Conservation (phyloP, 148 eudicot genomes). For the Rhododendron simsii region DNA sequence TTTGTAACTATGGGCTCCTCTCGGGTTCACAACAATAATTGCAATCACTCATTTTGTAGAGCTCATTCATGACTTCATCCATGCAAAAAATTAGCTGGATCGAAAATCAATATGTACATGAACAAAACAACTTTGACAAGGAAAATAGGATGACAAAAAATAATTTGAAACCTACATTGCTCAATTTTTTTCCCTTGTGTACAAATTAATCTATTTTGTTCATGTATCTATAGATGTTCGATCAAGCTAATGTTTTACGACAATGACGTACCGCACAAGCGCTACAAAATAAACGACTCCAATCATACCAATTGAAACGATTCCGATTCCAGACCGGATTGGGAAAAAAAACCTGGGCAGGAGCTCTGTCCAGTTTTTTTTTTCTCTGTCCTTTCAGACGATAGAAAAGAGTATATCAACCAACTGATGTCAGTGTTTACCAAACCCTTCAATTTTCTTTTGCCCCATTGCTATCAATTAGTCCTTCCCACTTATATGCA, state of each 20-base stretch:
- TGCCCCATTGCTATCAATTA: neutral
- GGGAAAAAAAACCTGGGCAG: too few species aligned
- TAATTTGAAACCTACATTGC: neutral
- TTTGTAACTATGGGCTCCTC: too few species aligned
- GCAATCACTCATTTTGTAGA: too few species aligned
- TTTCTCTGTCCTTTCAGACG: neutral
- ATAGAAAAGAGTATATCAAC: neutral
- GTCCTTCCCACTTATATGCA: neutral
- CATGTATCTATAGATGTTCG: neutral
- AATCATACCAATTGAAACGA: neutral
- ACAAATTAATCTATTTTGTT: neutral
- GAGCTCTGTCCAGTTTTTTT: neutral
- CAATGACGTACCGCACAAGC: too few species aligned
- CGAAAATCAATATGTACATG: too few species aligned
- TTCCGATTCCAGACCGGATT: too few species aligned
- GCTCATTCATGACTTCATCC: too few species aligned
- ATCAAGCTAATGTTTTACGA: too few species aligned
- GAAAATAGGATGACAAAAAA: neutral
- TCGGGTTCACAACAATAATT: too few species aligned
- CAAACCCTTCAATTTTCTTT: neutral
- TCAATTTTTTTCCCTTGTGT: neutral
- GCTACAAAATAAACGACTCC: neutral
- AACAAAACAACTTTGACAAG: neutral
- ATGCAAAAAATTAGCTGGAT: too few species aligned
- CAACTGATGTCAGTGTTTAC: neutral